Base-by-base conservation (phyloP, 2,329 filamentous ascomycete genomes). In the Cryphonectria nitschkei region DNA sequence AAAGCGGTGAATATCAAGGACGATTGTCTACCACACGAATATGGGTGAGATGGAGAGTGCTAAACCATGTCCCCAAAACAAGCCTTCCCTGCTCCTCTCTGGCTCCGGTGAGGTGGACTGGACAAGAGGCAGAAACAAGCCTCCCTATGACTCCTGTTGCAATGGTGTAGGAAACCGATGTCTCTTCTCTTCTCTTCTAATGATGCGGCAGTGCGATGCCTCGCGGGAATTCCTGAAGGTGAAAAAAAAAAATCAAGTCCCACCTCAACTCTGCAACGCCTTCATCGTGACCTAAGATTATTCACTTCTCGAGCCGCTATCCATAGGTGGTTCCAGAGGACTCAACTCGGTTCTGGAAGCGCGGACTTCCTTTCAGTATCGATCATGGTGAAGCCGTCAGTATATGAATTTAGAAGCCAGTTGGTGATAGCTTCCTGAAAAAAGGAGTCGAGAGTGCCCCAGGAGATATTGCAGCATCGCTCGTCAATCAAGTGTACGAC, bases 181-280 rank as follows among this genome's bases (percentile, higher is more conserved):
- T 70, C 41, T 46, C 68, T 54, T 70, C 41, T 46, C 68, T 54
- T 70, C 65, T 70, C 46, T 50, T 50, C 68, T 70, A 72, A 56
- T 39, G 22, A 65, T 56, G 64, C 56, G 66, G 26, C 52, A 6
- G 46, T 61, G 54, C n/a, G 60, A 41, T 43, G 54, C 54, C n/a
- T 37, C 26, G 65, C 3, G 52, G 7, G 3, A 34, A 14, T 61
- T 34, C 34, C 11, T 37, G n/a, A 14, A n/a, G 7, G 26, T 26
- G 11, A n/a, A 50, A 50, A 50, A 50, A 50, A n/a, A 50, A 58
- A 58, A 58, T 58, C 54, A 32, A 34, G 8, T 32, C 16, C 13
- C 46, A 16, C 29, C 46, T 46, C 16, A 29, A 43, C 26, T 64
- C 37, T 65, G 26, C 41, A 43, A 65, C 46, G 62, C 39, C 41